Evolutionary conservation across 2,329 filamentous ascomycete genomes (phyloP), one percentile per base, ranked within the genome.

Genomic region (Diaporthe nobilis): DNA sequence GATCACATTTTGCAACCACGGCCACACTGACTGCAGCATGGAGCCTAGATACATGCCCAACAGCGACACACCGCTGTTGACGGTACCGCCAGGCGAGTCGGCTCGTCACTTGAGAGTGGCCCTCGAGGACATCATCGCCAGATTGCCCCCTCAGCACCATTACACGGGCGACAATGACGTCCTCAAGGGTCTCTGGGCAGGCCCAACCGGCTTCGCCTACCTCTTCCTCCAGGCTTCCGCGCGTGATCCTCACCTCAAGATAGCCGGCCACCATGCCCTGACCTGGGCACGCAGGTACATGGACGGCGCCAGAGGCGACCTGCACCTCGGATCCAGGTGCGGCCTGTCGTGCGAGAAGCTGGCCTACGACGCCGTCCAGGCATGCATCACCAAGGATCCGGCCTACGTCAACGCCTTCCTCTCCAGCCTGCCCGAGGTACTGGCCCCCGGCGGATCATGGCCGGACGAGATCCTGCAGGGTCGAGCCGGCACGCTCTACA

Each of bases 391-490:
- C 15, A 81, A 83, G 61, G 83, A 88, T 31, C 75, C 81, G 1
- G 76, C 79, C 28, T 79, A 87, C 42, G 85, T 87, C 8, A 80
- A 81, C 10, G 77, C 81, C 8, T 85, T 89, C 53, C 84, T 88
- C n/a, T 78, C 83, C 12, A 84, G 84, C 72, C 83, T 87, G 0
- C 77, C 82, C 4, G 75, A 79, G n/a, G 75, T 86, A 4, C 77
- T 86, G 20, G 79, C 78, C 2, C 47, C 58, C 4, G 87, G 88
- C 37, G 86, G 83, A 1, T 28, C 60, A 7, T 86, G 85, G 49
- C 80, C 83, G 1, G 91, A 93, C 72, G 93, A 94, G 80, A 89
- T 92, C 82, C 84, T 93, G 8, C 92, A 92, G 81, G 93, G 93
- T 8, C 88, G 92, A 15, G 91, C 93, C 1, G 93, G 93, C 0